These are phyloP conservation scores for Alternaria arborescens DNA, from an alignment of 2,329 filamentous ascomycete species.

Conservation along the genomic window DNA sequence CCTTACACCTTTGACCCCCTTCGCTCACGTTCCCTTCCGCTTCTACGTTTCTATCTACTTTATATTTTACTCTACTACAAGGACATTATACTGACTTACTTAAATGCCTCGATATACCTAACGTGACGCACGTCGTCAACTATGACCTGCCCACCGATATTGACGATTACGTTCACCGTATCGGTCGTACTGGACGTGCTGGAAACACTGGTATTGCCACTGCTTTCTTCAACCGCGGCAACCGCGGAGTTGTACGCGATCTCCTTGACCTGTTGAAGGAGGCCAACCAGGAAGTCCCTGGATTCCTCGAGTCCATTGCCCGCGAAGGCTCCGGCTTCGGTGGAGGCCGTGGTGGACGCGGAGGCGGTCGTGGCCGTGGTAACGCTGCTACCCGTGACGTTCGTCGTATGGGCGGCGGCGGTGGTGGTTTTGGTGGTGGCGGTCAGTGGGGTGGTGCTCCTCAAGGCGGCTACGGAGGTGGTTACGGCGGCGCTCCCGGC, in stretches of 20 bases:
- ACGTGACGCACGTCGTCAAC: slow-evolving; percentile 99
- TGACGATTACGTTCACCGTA: slow-evolving; percentile 98
- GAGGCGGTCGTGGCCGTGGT: slow-evolving; percentile 76
- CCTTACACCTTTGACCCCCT: too few relatives aligned
- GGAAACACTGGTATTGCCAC: slow-evolving; percentile 98
- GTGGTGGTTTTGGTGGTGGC: slow-evolving; percentile 61
- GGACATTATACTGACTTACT: too few relatives aligned
- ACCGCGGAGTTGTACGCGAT: slow-evolving; percentile 96
- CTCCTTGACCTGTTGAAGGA: slow-evolving; percentile 98
- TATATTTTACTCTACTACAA: too few relatives aligned
- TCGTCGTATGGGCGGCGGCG: slow-evolving; percentile 64
- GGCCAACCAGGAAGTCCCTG: slow-evolving; percentile 94
- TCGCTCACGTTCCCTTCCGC: too few relatives aligned
- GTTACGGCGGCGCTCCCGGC: slow-evolving; percentile 56
- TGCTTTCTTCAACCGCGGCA: slow-evolving; percentile 99
- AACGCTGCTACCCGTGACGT: slow-evolving; percentile 81
- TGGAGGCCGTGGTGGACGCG: slow-evolving; percentile 73
- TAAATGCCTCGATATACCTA: too few relatives aligned
- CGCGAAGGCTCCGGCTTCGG: slow-evolving; percentile 88
- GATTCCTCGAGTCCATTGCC: slow-evolving; percentile 96
- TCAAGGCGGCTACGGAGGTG: slow-evolving; percentile 63
- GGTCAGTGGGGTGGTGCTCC: slow-evolving; percentile 46
- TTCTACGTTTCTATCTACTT: too few relatives aligned
- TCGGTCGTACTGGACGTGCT: slow-evolving; percentile 99
- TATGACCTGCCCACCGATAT: slow-evolving; percentile 99